These are phyloP conservation scores for Beauveria sp. DNA, from an alignment of 2,329 filamentous ascomycete genomes.

Conservation along the genomic window DNA sequence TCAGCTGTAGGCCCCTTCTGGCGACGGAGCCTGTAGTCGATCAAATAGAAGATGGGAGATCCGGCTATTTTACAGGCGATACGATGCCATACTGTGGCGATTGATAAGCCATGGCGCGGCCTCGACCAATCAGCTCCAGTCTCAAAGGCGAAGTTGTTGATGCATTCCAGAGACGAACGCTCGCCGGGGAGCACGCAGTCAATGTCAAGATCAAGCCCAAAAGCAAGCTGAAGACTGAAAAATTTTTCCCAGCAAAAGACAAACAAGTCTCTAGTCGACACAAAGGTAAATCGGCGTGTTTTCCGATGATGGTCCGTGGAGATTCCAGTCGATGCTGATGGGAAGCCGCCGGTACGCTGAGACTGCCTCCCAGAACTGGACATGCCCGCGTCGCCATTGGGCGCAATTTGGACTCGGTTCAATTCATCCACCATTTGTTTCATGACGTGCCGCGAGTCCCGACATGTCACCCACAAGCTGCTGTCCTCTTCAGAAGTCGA, in stretches of 20 bases:
- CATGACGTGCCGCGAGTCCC: neutral
- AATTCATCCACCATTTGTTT: neutral
- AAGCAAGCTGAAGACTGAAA: neutral
- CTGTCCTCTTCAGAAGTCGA: neutral
- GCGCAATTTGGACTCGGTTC: neutral
- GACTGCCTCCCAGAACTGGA: neutral
- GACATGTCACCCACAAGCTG: neutral
- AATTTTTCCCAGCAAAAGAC: neutral
- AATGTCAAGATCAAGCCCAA: neutral
- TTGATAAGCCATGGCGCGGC: fast-evolving
- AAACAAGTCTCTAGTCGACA: neutral
- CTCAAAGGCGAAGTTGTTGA: neutral
- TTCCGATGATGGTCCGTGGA: neutral
- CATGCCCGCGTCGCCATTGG: neutral
- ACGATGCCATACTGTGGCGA: no score
- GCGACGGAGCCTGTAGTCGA: neutral
- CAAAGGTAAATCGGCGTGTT: neutral
- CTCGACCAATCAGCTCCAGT: no score
- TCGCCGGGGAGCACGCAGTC: neutral
- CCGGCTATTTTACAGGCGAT: neutral
- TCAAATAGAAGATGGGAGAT: neutral
- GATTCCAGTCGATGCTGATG: neutral
- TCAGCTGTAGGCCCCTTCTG: neutral
- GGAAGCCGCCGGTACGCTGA: neutral
- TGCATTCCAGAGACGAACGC: neutral